Evolutionary conservation across 2,329 filamentous ascomycete genomes (phyloP).

Genomic region (Aspergillus calidoustus): DNA sequence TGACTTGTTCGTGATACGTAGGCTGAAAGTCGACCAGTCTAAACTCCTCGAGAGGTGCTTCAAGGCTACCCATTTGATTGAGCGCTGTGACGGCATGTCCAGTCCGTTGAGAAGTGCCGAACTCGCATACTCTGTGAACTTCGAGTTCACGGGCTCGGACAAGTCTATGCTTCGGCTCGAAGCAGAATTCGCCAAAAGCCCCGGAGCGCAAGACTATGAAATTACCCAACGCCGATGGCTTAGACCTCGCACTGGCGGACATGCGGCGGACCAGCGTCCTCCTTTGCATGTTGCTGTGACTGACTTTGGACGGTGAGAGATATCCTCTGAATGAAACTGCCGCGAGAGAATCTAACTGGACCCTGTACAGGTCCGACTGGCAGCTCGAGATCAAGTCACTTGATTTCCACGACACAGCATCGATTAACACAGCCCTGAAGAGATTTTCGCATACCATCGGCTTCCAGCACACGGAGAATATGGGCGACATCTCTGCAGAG

Average conservation of each 20-base stretch:
- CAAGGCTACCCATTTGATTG: constrained; percentile 34
- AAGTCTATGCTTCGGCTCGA: constrained; percentile 44
- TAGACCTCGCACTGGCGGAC: constrained; percentile 29
- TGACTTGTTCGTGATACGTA: constrained; percentile 24
- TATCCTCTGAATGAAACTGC: neutral
- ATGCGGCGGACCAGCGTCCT: constrained; percentile 27
- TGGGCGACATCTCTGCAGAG: constrained; percentile 29
- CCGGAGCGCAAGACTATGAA: constrained; percentile 39
- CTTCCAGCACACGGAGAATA: constrained; percentile 27
- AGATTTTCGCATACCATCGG: constrained; percentile 36
- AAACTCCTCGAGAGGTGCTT: constrained; percentile 37
- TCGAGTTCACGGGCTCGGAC: constrained; percentile 43
- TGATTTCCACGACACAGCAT: constrained; percentile 38
- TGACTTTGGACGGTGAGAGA: constrained; percentile 41
- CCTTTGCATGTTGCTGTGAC: constrained; percentile 43
- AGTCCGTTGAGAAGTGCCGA: constrained; percentile 30
- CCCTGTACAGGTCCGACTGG: constrained; percentile 42
- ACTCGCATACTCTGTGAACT: constrained; percentile 44
- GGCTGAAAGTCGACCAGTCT: constrained; percentile 29
- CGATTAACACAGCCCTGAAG: constrained; percentile 32
- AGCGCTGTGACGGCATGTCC: constrained; percentile 28
- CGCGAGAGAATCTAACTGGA: neutral
- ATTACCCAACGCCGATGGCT: constrained; percentile 43
- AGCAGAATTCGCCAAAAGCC: constrained; percentile 37
- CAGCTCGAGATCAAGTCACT: constrained; percentile 47